Base-by-base conservation (phyloP, 495 filamentous ascomycete genomes). In the Xylaria palmicola region DNA sequence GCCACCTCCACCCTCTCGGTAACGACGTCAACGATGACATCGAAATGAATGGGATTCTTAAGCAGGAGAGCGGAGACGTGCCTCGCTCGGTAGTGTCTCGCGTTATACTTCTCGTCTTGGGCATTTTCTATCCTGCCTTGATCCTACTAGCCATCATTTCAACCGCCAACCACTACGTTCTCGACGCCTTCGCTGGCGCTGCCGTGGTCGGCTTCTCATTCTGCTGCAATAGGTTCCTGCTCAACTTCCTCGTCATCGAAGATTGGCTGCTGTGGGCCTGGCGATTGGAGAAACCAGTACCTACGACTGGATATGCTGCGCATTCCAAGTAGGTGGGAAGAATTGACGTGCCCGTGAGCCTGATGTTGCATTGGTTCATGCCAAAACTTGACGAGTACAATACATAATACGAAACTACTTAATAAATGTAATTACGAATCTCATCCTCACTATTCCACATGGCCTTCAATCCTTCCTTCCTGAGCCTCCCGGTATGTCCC, bases 111-210 rank as follows among this genome's bases (percentile, higher is more conserved):
- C 62, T 85, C 19, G 60, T 78, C 4, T 81, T 81, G 60, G 88
- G 88, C 4, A 76, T 88, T 57, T 64, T 81, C 4, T 91, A 91
- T 67, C 88, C 88, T 1, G 70, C 79, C 22, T 74, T 80, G 29
- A 90, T 91, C 58, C 69, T 91, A 17, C 76, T 81, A 4, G 86
- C 86, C 17, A 90, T 90, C 59, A 76, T 90, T 17, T 85, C 88
- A 12, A 91, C 87, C 0, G 88, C 88, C 34, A 91, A 90, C 65
- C 89, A 91, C 67, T 87, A 87, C 64, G 81, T 89, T 53, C 77
- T 91, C 17, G 89, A 91, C 70, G 88, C 87, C 1, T 79, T 88
- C 24, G 88, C 84, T 2, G 89, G 88, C 9, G 82, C 84, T 4
- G 32, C 80, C 6, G 82, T 88, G 2, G 86, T 85, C 51, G 74